Percentiles rank a stretch among this genome's conserved stretches.
These are phyloP conservation scores for Bonia amplexicaulis DNA, from an alignment of 176 grass and related monocot species.

Conservation along the genomic window DNA sequence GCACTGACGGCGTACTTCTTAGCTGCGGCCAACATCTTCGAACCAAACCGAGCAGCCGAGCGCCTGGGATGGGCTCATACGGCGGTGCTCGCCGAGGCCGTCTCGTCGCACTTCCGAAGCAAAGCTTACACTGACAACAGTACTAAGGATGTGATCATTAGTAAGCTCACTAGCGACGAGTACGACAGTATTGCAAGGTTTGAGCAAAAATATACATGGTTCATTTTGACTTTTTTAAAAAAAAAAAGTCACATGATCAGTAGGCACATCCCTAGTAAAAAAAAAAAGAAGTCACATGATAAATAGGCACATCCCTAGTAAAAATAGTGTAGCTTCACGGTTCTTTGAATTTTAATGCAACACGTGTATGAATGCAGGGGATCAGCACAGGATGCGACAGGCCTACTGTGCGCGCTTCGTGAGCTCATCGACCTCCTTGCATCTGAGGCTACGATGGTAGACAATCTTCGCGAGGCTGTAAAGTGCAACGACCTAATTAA, in stretches of 20 bases:
- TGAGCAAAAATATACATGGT: not conserved
- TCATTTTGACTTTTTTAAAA: not conserved
- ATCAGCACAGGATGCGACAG: not conserved
- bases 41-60: constrained; percentile 29
- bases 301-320: not conserved
- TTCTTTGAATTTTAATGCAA: not conserved
- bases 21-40: constrained; percentile 47
- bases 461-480: constrained; percentile 8
- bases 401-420: not conserved
- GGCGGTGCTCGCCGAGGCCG: constrained; percentile 19
- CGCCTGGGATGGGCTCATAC: constrained; percentile 43
- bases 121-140: not conserved
- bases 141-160: not conserved
- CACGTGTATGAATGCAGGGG: not conserved
- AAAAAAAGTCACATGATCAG: not conserved
- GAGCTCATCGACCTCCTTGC: not conserved
- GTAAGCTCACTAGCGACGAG: not conserved
- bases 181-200: not conserved
- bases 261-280: too few species aligned
- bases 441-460: not conserved
- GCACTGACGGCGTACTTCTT: constrained; percentile 44
- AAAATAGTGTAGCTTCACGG: not conserved
- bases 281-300: too few species aligned
- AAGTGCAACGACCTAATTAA: not conserved
- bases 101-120: not conserved